Base-by-base conservation (phyloP, 495 filamentous ascomycete species). In the Aspergillus asperescens region DNA sequence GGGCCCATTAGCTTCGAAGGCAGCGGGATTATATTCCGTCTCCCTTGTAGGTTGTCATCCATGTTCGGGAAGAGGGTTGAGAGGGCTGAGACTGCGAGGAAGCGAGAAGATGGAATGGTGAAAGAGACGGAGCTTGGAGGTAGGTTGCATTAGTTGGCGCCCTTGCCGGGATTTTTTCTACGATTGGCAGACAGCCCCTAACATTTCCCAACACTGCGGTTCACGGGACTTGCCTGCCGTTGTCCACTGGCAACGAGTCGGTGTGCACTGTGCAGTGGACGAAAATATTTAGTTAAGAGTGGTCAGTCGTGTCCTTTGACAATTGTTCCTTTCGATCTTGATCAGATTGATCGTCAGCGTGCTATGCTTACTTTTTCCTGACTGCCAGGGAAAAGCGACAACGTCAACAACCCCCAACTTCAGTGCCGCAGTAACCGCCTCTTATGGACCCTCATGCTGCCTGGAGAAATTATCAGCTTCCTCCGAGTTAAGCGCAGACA, bases 391-490 rank as follows among this genome's bases (percentile, higher is more conserved):
- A n/a, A n/a, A n/a, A 35, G 15, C 23, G 22, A 48, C 13, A 15
- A 37, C 6, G 7, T 10, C n/a, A 15, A 7, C 12, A 43, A 35
- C 9, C 29, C 25, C 38, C 40, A 24, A 20, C 47, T 37, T 16
- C 22, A 39, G 34, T 56, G 37, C 53, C 54, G 54, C 54, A 47
- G 40, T 47, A 56, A 29, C 54, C 54, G 54, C 54, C 38, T 20
- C 28, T 34, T 24, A 25, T 47, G 15, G 18, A n/a, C 23, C 4
- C 27, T 46, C 4, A 0, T 32, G 18, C 16, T 27, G 16, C 38
- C 38, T 28, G 6, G 9, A 16, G 13, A 6, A 13, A 49, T 55
- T 28, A 41, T 48, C 16, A 2, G 12, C 32, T 9, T 10, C 28
- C 10, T 31, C 35, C 28, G 38, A 51, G 25, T 35, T 51, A 51